Evolutionary conservation across 371 early-diverging fungal species (phyloP).

Genomic region (Phascolomyces articulosus): DNA sequence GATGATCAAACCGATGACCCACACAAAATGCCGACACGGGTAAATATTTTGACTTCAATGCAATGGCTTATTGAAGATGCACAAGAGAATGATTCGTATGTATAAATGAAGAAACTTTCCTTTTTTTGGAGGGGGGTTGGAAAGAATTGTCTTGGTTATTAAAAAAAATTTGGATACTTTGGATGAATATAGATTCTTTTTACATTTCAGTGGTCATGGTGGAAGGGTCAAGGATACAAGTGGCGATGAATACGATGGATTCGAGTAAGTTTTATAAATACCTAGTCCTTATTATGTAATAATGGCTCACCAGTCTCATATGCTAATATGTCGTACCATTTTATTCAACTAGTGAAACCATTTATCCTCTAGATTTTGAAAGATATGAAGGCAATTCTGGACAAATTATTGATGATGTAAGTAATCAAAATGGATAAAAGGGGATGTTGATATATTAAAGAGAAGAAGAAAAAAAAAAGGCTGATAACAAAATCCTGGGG

Average conservation of each 20-base stretch:
- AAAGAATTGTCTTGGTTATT: too few relatives aligned
- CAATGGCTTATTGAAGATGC: constrained; percentile 89
- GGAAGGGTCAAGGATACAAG: constrained; percentile 66
- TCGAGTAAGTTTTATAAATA: constrained; percentile 24
- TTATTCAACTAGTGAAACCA: constrained; percentile 29
- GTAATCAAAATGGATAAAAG: not conserved
- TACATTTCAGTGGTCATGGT: constrained; percentile 95
- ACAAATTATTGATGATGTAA: constrained; percentile 84
- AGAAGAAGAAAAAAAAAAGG: too few relatives aligned
- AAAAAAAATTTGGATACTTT: not conserved
- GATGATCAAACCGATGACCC: constrained; percentile 78
- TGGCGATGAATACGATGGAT: constrained; percentile 91
- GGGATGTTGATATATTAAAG: too few relatives aligned
- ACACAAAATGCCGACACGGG: constrained; percentile 73
- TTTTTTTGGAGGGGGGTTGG: too few relatives aligned
- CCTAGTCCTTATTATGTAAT: too few relatives aligned
- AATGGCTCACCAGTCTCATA: too few relatives aligned
- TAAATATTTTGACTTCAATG: constrained; percentile 88
- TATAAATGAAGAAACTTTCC: not conserved
- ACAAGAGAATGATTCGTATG: constrained; percentile 79
- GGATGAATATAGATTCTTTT: constrained; percentile 59
- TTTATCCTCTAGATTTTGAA: constrained; percentile 84
- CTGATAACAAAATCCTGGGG: too few relatives aligned
- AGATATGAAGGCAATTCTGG: constrained; percentile 58
- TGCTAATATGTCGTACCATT: too few relatives aligned